Base-by-base conservation (phyloP, 352 stramenopile species). In the Phytopythium aichiense region DNA sequence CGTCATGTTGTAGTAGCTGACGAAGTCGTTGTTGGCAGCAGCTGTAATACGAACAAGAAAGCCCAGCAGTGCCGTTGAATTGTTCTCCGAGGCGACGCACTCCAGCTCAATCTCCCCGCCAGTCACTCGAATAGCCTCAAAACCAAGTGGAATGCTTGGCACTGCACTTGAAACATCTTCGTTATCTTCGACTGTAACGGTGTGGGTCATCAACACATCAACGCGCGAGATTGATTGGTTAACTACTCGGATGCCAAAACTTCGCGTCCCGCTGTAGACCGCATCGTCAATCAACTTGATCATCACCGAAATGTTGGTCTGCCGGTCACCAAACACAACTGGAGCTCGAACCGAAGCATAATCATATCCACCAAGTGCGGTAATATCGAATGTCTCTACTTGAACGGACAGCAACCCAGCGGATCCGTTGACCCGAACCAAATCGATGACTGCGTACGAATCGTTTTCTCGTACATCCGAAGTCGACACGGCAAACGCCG, bases 371-470 rank as follows among this genome's bases (percentile, higher is more conserved):
- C 67, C 56, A 23, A 51, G 20, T 20, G 60, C 67, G 4, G 35
- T 64, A 9, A 85, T 72, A 42, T 83, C 74, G 35, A 88, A 88
- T 18, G 78, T 82, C 59, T 84, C 75, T 13, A 85, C 53, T 8
- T 66, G 52, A 22, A 87, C 73, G 1, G 9, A n/a, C 2, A 88
- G 52, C 0, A 23, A 52, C 22, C 79, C 81, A 23, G 58, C 72
- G 0, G 73, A 77, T 0, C 81, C 81, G 48, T 88, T 87, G 0
- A 88, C 20, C 2, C 78, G 78, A 25, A 77, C 63, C n/a, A 90
- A 18, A 11, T 79, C 58, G 13, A 90, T 42, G 43, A 69, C 71
- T 11, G 67, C 76, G 43, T 69, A 83, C 12, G 62, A 60, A 2
- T 60, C 28, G 37, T 80, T 77, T 42, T 88, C 81, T 0, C 67